Percentiles rank a stretch among this genome's conserved stretches.
Conservation (phyloP, 371 early-diverging fungal species). For the Dinochytrium kinnereticum region DNA sequence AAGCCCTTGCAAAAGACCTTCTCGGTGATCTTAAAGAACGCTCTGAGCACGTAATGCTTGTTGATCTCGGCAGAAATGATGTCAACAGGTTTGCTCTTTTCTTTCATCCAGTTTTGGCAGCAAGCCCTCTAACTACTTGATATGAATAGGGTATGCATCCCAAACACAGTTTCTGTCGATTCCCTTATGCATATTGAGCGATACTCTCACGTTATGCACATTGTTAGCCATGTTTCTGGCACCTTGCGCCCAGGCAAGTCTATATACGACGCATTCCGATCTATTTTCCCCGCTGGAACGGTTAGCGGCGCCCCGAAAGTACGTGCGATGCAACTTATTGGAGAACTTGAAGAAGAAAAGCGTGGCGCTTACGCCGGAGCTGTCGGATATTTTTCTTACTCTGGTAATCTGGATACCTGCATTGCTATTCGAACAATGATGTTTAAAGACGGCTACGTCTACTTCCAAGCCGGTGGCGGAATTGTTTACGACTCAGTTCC, state of each 20-base stretch:
- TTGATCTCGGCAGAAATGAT: slow-evolving; percentile 98
- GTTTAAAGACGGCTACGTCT: slow-evolving; percentile 92
- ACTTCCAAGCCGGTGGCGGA: slow-evolving; percentile 95
- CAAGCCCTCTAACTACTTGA: not conserved
- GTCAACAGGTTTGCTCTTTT: slow-evolving; percentile 70
- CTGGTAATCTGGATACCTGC: slow-evolving; percentile 92
- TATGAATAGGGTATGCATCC: slow-evolving; percentile 71
- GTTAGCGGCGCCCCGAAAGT: slow-evolving; percentile 98
- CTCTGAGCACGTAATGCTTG: slow-evolving; percentile 96
- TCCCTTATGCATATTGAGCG: slow-evolving; percentile 95
- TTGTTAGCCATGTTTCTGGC: slow-evolving; percentile 93
- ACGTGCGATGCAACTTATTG: slow-evolving; percentile 92
- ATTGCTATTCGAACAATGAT: slow-evolving; percentile 98
- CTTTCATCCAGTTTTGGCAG: not conserved
- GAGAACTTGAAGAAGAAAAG: slow-evolving; percentile 85
- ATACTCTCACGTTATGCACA: slow-evolving; percentile 98
- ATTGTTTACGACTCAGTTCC: slow-evolving; percentile 95
- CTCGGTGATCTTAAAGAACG: slow-evolving; percentile 90
- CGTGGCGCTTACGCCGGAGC: slow-evolving; percentile 96
- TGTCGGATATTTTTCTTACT: slow-evolving; percentile 93
- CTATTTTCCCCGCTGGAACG: slow-evolving; percentile 97
- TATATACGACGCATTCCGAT: slow-evolving; percentile 92
- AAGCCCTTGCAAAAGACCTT: slow-evolving; percentile 81
- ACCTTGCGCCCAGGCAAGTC: slow-evolving; percentile 84
- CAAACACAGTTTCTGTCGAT: slow-evolving; percentile 89